Evolutionary conservation across 768 basidiomycete species (phyloP).

Genomic region (Leucocoprinus leucothites): DNA sequence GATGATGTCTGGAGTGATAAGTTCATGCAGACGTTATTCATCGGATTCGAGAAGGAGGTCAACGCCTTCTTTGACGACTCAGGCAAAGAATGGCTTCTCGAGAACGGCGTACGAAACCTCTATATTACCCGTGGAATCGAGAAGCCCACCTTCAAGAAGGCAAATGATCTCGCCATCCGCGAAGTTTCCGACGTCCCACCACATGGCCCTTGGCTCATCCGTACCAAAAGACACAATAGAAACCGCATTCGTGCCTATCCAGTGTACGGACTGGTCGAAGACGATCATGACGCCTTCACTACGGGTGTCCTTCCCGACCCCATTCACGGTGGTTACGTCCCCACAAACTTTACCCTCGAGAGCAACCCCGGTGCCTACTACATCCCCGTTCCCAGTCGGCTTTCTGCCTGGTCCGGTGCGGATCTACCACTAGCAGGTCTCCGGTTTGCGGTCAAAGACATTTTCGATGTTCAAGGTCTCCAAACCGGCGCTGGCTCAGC

Average conservation of each 20-base stretch:
- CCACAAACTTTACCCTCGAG: constrained; percentile 27
- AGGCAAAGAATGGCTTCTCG: constrained; percentile 25
- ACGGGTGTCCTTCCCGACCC: constrained; percentile 38
- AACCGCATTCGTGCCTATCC: constrained; percentile 17
- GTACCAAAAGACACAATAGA: neutral
- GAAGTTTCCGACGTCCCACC: constrained; percentile 18
- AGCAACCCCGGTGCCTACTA: constrained; percentile 21
- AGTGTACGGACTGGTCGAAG: constrained; percentile 38
- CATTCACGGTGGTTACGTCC: constrained; percentile 28
- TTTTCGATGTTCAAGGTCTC: constrained; percentile 31
- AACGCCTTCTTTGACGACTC: constrained; percentile 23
- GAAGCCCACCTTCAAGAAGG: constrained; percentile 10
- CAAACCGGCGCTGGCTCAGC: constrained; percentile 33
- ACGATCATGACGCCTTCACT: constrained; percentile 40
- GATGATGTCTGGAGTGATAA: constrained; percentile 33
- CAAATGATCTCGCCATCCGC: constrained; percentile 9
- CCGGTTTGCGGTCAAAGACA: constrained; percentile 49
- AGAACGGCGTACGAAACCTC: constrained; percentile 15
- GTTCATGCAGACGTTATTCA: constrained; percentile 26
- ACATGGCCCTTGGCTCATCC: constrained; percentile 28
- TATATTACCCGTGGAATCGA: constrained; percentile 7
- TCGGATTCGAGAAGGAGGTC: constrained; percentile 23
- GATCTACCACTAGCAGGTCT: constrained; percentile 37
- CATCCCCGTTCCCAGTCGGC: constrained; percentile 49
- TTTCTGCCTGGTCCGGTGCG: constrained; percentile 28